Percentiles rank a stretch among this genome's conserved stretches.
Evolutionary conservation across 768 basidiomycete genomes (phyloP).

Genomic region (Tubosaeta sp.): DNA sequence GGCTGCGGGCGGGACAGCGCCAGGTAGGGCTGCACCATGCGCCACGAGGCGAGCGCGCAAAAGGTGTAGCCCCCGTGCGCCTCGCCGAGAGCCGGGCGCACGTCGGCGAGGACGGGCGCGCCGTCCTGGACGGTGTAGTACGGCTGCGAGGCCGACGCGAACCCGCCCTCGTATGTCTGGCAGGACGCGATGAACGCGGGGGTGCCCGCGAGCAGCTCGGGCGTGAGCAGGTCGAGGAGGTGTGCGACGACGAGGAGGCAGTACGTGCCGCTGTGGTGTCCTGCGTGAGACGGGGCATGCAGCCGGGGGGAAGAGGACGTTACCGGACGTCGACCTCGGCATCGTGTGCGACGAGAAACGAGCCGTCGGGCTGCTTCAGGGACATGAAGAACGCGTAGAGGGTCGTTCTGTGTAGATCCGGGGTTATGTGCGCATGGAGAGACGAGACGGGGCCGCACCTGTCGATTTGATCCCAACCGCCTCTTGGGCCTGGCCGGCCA

Average conservation of each 20-base stretch:
- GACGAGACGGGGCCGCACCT: slow-evolving; percentile 41
- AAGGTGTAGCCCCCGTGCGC: slow-evolving; percentile 98
- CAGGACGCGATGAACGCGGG: slow-evolving; percentile 81
- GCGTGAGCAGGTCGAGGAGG: slow-evolving; percentile 82
- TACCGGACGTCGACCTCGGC: slow-evolving; percentile 95
- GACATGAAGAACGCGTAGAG: slow-evolving; percentile 90
- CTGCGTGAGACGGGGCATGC: background rate
- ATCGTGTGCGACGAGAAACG: slow-evolving; percentile 82
- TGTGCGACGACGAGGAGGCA: slow-evolving; percentile 83
- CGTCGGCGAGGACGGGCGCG: slow-evolving; percentile 34
- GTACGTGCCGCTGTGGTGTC: slow-evolving; percentile 73
- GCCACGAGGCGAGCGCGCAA: slow-evolving; percentile 84
- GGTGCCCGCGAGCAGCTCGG: slow-evolving; percentile 74
- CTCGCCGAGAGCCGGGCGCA: slow-evolving; percentile 83
- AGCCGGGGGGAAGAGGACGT: slow-evolving; percentile 12
- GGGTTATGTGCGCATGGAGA: background rate
- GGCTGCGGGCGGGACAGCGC: background rate
- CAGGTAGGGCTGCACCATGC: slow-evolving; percentile 63
- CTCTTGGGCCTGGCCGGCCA: slow-evolving; percentile 64
- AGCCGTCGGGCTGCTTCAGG: slow-evolving; percentile 88
- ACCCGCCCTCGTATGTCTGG: slow-evolving; percentile 98
- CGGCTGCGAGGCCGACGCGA: slow-evolving; percentile 75
- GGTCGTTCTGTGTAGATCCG: slow-evolving; percentile 41
- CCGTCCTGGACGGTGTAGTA: slow-evolving; percentile 38
- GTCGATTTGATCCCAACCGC: slow-evolving; percentile 86